Evolutionary conservation across 2,329 filamentous ascomycete genomes (phyloP).

Genomic region (Aspergillus flavus): DNA sequence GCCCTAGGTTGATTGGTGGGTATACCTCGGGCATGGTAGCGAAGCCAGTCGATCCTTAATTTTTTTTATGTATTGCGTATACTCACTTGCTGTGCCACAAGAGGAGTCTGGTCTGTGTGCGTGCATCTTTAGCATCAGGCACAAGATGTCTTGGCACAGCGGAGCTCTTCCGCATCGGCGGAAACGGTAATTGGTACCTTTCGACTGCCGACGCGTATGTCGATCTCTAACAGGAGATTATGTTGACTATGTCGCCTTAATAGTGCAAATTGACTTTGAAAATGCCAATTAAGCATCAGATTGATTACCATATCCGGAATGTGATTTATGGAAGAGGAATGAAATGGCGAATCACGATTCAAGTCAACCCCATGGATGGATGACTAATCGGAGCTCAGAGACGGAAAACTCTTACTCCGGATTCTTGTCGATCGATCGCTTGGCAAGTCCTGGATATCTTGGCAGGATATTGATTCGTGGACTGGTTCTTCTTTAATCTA

Average conservation of each 20-base stretch:
- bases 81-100: neutral
- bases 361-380: neutral
- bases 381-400: neutral
- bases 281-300: neutral
- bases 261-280: neutral
- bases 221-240: neutral
- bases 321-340: no score
- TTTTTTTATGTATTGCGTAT: neutral
- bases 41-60: neutral
- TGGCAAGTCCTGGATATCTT: neutral
- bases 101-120: neutral
- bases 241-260: neutral
- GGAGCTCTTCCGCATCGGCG: constrained; percentile 5
- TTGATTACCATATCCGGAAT: no score
- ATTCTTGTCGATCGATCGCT: neutral
- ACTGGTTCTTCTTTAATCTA: neutral
- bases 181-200: neutral
- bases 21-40: neutral
- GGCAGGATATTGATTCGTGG: neutral
- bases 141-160: constrained; percentile 7
- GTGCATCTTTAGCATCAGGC: neutral
- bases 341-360: neutral
- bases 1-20: neutral
- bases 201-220: neutral
- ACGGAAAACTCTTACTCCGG: no score